phyloP scores from a whole-genome alignment of 495 filamentous ascomycete genomes.

The Penicillium argentinense region DNA sequence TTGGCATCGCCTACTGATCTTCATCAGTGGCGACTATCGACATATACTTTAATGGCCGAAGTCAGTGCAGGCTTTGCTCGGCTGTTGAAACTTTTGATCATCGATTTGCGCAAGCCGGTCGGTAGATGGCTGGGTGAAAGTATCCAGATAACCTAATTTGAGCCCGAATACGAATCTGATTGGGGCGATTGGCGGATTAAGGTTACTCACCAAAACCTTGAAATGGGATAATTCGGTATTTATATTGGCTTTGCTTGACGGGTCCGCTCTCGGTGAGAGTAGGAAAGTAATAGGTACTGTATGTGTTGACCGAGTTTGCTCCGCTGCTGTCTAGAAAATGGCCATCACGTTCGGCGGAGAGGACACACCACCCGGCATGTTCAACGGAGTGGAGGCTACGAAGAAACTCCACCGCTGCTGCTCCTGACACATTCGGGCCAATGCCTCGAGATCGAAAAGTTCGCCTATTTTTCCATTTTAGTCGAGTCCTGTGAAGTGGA shows the following conservation, averaged over 20 bases:
- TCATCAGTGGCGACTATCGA: not conserved
- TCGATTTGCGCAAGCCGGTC: not conserved
- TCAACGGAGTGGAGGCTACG: conserved; percentile 51
- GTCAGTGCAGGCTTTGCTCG: too few relatives aligned
- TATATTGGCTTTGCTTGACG: conserved; percentile 6
- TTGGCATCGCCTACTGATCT: not conserved
- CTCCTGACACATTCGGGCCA: conserved; percentile 43
- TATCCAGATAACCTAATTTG: not conserved
- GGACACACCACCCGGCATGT: conserved; percentile 52
- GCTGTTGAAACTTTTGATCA: not conserved
- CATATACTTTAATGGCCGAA: too few relatives aligned
- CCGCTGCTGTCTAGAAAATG: conserved; percentile 42
- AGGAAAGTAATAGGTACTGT: too few relatives aligned
- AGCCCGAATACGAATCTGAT: not conserved
- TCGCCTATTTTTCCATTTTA: conserved; percentile 30
- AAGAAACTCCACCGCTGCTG: conserved; percentile 55
- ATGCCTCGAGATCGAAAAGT: conserved; percentile 54
- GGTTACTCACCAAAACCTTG: not conserved
- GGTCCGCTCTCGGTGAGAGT: not conserved
- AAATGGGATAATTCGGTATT: not conserved
- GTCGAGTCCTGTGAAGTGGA: not conserved
- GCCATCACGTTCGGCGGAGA: conserved; percentile 49
- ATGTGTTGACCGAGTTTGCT: too few relatives aligned
- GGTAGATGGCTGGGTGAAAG: too few relatives aligned
- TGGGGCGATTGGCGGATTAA: not conserved